Conservation (phyloP, 1,284 basidiomycete species). For the Cutaneotrichosporon cavernicola region DNA sequence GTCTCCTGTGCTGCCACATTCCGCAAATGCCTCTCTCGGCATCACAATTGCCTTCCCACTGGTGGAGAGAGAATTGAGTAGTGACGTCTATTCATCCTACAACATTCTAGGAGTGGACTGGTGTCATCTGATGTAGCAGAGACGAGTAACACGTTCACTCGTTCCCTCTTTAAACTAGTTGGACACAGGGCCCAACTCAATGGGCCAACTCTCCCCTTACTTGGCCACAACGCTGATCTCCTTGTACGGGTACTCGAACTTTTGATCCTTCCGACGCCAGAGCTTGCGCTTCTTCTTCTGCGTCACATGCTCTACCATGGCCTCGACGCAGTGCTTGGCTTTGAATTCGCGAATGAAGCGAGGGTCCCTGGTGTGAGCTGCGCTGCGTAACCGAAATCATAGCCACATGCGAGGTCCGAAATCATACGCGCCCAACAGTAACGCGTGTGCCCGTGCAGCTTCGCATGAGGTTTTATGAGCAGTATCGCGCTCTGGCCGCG, state of each 20-base stretch:
- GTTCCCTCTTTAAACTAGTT: not conserved
- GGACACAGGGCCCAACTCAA: not conserved
- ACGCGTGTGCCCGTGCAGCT: not conserved
- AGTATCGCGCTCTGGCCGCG: not conserved
- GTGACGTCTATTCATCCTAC: not conserved
- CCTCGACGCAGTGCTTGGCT: constrained; percentile 75
- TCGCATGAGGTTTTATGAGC: not conserved
- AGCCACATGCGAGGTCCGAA: not conserved
- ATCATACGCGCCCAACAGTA: not conserved
- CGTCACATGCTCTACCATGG: constrained; percentile 75
- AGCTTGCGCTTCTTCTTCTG: constrained; percentile 90
- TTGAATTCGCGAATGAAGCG: constrained; percentile 94
- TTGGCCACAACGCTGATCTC: constrained; percentile 54
- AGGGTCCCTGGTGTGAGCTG: constrained; percentile 70
- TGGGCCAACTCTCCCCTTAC: not conserved
- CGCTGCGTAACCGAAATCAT: too few relatives aligned
- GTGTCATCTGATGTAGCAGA: not conserved
- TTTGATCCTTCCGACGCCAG: constrained; percentile 83
- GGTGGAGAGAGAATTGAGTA: not conserved
- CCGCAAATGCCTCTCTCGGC: not conserved
- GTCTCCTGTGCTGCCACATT: not conserved
- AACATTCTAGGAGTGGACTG: not conserved
- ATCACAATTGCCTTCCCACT: not conserved
- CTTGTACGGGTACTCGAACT: constrained; percentile 81
- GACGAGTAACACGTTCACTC: too few relatives aligned